Base-by-base conservation (phyloP, 345 rosid species). In the Melastoma malabathricum region DNA sequence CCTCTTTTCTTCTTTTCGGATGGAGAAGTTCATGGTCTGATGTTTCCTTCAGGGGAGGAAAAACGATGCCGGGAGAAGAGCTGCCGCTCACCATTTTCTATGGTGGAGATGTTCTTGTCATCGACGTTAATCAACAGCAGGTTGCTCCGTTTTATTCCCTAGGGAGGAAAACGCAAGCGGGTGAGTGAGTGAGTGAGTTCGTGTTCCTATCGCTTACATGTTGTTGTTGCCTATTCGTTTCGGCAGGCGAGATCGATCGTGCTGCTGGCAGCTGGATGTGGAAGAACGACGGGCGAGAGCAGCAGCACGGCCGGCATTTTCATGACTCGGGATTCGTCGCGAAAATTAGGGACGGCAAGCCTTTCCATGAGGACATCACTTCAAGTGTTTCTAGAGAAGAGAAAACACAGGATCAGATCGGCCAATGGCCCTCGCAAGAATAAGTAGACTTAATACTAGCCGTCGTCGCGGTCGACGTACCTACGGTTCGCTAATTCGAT, bases 341-440 rank as follows among this genome's bases (percentile, higher is more conserved):
- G 43, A n/a, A 25, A 23, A 14, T 48, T 14, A 53, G 22, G 59
- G 16, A 48, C 4, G 48, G 23, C 20, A 49, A 39, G 58, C n/a
- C 49, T 44, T 39, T 56, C 64, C 18, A 65, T 65, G 70, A 65
- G 60, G 61, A 59, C 31, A 39, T 60, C 70, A 0, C 55, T 65
- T 9, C 70, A 65, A 44, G 23, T 52, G 43, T 65, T 65, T 49
- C 64, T 65, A 1, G 65, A 65, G 52, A 65, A 65, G 56, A 59
- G 70, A 50, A 56, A 65, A 48, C 19, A 51, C 10, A 44, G 70
- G 38, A 34, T 43, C 59, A 58, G 50, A 41, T 41, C 70, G 3
- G 18, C 57, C 0, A 49, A 56, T 3, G 4, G 25, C 2, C 69
- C 69, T 10, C 54, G 59, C 38, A 9, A 38, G n/a, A 18, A 16